Evolutionary conservation across 2,329 filamentous ascomycete genomes (phyloP), one percentile per base, ranked within the genome.

Genomic region (Ascocoryne sarcoides): DNA sequence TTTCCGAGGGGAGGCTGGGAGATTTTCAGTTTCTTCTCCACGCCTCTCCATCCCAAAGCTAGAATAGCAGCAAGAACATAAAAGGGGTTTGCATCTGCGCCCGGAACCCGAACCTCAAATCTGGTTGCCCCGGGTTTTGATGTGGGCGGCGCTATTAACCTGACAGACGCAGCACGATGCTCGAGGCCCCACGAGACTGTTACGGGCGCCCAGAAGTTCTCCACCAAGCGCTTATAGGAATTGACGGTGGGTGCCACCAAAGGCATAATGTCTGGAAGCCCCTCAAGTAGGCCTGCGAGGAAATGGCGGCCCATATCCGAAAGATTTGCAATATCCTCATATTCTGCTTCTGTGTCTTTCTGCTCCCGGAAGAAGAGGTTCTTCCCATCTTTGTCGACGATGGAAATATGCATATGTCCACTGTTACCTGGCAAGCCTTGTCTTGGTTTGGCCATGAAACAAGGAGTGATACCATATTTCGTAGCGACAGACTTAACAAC

Each of bases 141-240:
- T 0, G 85, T 92, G 0, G 92, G 90, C 10, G 90, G 90, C 0
- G 86, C 79, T 51, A 98, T 95, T 23, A 98, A 65, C 14, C 92
- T 77, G 50, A 98, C 83, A 0, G 85, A 93, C 0, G 92, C 90
- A 4, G 88, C 89, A 46, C 92, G 85, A 61, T 98, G 90, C 64
- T 96, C 92, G 4, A 95, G 67, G 1, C 92, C 92, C 92, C 92
- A 98, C 0, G 87, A 95, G 0, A 96, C 92, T 0, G 90, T 95
- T 4, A 98, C 92, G 0, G 92, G 92, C 0, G 92, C 92, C 92
- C 92, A 98, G 65, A 95, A 96, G 66, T 96, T 96, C 68, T 98
- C 92, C 2, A 98, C 92, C 0, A 98, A 74, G 3, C 92, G 82
- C 67, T 98, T 98, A 71, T 98, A 98, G 46, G 86, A 94, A 71